A percentile compares a stretch with the other conserved stretches of the same genome.
Evolutionary conservation across 2,329 filamentous ascomycete species (phyloP).

Genomic region (Colletotrichum lentis): DNA sequence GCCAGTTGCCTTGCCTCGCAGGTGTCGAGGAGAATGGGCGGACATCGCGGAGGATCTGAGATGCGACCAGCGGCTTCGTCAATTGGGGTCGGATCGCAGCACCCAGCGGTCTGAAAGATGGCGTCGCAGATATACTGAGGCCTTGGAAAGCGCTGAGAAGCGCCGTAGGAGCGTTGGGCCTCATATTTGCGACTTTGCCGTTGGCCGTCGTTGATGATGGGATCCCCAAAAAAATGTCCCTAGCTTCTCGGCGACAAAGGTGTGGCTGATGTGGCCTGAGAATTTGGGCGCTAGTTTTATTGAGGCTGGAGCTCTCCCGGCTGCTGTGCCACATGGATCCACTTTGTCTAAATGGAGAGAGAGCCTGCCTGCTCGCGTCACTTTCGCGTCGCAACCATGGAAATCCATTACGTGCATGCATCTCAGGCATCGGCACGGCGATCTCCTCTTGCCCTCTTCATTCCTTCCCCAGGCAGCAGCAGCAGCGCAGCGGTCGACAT

Average conservation of each 20-base stretch:
- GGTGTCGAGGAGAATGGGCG: constrained; percentile 78
- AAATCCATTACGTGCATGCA: constrained; percentile 32
- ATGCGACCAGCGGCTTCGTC: constrained; percentile 43
- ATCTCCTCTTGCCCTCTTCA: constrained; percentile 4
- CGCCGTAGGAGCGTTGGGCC: constrained; percentile 53
- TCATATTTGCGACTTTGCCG: constrained; percentile 54
- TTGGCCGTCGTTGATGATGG: constrained; percentile 39
- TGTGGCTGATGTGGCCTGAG: constrained; percentile 41
- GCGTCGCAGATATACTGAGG: constrained; percentile 55
- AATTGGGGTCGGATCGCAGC: constrained; percentile 45
- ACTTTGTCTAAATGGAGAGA: constrained; percentile 25
- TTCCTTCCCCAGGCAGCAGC: constrained; percentile 23
- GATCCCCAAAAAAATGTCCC: constrained; percentile 48
- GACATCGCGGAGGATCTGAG: constrained; percentile 54
- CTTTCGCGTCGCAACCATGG: constrained; percentile 50
- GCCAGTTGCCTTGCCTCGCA: constrained; percentile 73
- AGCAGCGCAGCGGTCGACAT: constrained; percentile 1
- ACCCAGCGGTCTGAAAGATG: constrained; percentile 51
- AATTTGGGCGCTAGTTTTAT: constrained; percentile 27
- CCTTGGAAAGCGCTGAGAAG: constrained; percentile 61
- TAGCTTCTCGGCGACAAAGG: constrained; percentile 15
- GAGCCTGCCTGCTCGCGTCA: constrained; percentile 50
- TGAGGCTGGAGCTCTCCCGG: constrained; percentile 39
- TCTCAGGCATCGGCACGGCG: constrained; percentile 25
- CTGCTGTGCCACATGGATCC: constrained; percentile 33